phyloP scores from a whole-genome alignment of 352 stramenopile genomes.

The Aphanomyces stellatus region DNA sequence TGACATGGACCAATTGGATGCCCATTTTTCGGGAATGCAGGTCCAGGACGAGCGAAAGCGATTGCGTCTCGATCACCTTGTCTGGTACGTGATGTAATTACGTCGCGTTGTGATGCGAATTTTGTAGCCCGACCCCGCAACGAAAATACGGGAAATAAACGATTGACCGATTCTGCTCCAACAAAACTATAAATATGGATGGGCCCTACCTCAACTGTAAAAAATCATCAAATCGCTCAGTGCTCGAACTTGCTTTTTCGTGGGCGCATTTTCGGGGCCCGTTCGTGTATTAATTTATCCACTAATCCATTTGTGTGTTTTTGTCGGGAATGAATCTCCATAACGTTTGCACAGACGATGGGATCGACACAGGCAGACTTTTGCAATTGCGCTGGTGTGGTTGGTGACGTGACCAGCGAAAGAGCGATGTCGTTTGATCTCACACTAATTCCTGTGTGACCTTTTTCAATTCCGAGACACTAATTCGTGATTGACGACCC shows the following conservation, averaged over 20 bases:
- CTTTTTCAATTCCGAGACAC: too few relatives aligned
- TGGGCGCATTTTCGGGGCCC: background rate
- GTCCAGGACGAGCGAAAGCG: background rate
- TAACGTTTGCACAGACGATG: background rate
- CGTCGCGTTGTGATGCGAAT: background rate
- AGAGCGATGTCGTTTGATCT: too few relatives aligned
- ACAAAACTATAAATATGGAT: background rate
- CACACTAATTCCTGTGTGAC: too few relatives aligned
- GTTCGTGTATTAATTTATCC: constrained; percentile 13
- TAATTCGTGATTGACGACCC: background rate
- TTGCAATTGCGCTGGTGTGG: too few relatives aligned
- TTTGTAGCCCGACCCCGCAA: background rate
- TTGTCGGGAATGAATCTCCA: background rate
- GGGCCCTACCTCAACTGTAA: background rate
- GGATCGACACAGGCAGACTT: too few relatives aligned
- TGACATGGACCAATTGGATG: background rate
- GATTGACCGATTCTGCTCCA: background rate
- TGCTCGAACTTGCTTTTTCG: background rate
- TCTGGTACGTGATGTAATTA: background rate
- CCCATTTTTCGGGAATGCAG: background rate
- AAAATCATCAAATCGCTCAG: background rate
- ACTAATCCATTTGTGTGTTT: constrained; percentile 1
- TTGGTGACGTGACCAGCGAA: too few relatives aligned
- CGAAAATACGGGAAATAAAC: constrained; percentile 3
- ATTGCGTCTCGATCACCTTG: background rate